phyloP scores from a whole-genome alignment of 257 asterid genomes.

The Lycium ferocissimum region DNA sequence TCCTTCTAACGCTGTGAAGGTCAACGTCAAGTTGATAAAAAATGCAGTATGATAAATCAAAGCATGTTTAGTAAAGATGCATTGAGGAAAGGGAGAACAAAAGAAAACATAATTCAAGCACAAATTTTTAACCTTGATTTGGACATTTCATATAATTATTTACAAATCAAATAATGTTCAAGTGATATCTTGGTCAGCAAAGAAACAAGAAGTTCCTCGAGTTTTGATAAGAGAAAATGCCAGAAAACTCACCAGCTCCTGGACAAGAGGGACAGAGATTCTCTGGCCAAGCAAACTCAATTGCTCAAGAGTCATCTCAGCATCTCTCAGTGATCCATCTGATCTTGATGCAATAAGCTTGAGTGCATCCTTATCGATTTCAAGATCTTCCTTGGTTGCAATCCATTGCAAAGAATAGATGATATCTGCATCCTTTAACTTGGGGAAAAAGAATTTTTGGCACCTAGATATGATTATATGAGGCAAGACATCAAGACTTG shows the following conservation, averaged over 20 bases:
- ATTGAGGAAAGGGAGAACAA: not conserved
- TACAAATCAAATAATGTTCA: slow-evolving; percentile 16
- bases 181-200: slow-evolving; percentile 4
- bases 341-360: slow-evolving; percentile 89
- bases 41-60: slow-evolving; percentile 24
- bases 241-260: slow-evolving; percentile 58
- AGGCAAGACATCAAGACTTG: slow-evolving; percentile 81
- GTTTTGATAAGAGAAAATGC: not conserved
- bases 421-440: slow-evolving; percentile 85
- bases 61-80: not conserved
- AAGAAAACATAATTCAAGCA: not conserved
- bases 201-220: not conserved
- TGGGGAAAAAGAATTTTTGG: slow-evolving; percentile 89
- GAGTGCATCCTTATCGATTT: slow-evolving; percentile 78
- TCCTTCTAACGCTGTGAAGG: slow-evolving; percentile 12
- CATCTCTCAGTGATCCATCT: slow-evolving; percentile 90
- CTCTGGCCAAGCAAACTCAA: slow-evolving; percentile 84
- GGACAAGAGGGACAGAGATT: slow-evolving; percentile 75
- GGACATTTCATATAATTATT: not conserved
- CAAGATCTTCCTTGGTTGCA: slow-evolving; percentile 76
- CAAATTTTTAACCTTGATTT: not conserved
- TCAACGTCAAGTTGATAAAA: not conserved
- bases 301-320: slow-evolving; percentile 95
- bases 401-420: slow-evolving; percentile 74
- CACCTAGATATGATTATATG: slow-evolving; percentile 83